These are phyloP conservation scores for Aspergillus carlsbadensis DNA, from an alignment of 495 filamentous ascomycete species.

Conservation along the genomic window DNA sequence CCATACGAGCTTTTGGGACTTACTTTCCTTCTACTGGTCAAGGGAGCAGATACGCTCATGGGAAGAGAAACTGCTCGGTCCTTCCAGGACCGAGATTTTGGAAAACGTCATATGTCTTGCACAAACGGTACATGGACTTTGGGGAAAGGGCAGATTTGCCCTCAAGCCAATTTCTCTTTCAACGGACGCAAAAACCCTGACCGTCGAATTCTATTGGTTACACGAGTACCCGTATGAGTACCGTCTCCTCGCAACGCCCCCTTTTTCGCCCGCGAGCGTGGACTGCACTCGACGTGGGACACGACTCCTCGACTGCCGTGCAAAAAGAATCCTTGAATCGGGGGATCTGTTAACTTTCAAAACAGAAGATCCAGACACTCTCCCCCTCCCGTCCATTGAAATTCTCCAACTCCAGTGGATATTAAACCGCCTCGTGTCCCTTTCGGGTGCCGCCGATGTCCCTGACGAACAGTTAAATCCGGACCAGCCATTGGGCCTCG, in stretches of 20 bases:
- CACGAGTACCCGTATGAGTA: background rate
- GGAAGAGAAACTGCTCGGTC: background rate
- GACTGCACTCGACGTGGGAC: background rate
- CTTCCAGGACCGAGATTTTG: background rate
- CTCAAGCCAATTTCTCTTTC: background rate
- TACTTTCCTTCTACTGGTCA: background rate
- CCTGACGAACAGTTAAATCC: conserved; percentile 6
- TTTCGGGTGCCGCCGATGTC: conserved; percentile 22
- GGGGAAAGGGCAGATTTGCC: background rate
- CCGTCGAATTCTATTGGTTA: background rate
- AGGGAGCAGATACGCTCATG: background rate
- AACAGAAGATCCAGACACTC: conserved; percentile 17
- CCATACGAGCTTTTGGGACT: background rate
- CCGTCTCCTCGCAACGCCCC: background rate
- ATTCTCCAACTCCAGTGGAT: conserved; percentile 24
- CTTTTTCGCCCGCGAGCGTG: background rate
- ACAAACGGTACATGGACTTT: background rate
- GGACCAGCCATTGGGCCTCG: background rate
- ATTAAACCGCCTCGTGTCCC: conserved; percentile 16
- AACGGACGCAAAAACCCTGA: background rate
- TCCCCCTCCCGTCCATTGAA: conserved; percentile 19
- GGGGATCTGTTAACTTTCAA: background rate
- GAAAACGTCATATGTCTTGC: background rate
- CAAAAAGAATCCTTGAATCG: background rate
- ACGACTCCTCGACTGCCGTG: background rate